Conservation (phyloP, 306 rosid species). For the Pyrus betulifolia region DNA sequence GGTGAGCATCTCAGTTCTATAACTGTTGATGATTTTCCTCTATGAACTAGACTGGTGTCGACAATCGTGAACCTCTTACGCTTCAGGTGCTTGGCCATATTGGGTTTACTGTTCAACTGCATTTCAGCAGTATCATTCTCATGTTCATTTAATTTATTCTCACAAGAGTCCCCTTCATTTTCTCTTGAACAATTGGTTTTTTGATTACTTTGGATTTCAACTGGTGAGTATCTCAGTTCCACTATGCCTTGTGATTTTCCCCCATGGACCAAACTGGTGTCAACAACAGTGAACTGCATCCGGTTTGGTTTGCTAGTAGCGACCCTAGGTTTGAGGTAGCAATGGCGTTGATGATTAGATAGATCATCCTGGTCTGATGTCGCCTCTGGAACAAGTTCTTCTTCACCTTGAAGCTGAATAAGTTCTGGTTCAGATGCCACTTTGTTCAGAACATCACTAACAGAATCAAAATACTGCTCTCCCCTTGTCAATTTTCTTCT, state of each 20-base stretch:
- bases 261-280: constrained; percentile 42
- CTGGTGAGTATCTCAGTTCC: constrained; percentile 41
- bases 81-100: constrained; percentile 23
- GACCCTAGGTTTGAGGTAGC: constrained; percentile 63
- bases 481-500: constrained; percentile 67
- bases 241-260: constrained; percentile 40
- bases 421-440: constrained; percentile 70
- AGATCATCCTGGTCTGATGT: constrained; percentile 39
- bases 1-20: constrained; percentile 40
- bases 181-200: constrained; percentile 6
- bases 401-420: constrained; percentile 55
- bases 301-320: constrained; percentile 21
- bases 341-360: constrained; percentile 35
- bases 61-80: constrained; percentile 35
- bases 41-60: constrained; percentile 46
- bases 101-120: constrained; percentile 23
- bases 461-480: constrained; percentile 65
- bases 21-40: constrained; percentile 39
- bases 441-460: constrained; percentile 68
- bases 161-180: constrained; percentile 19
- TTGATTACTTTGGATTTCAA: constrained; percentile 14
- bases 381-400: constrained; percentile 30
- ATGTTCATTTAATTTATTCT: constrained; percentile 12
- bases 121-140: constrained; percentile 25
- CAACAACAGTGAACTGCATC: constrained; percentile 44